phyloP scores from a whole-genome alignment of 1,284 basidiomycete species.

The Marasmius oreades region DNA sequence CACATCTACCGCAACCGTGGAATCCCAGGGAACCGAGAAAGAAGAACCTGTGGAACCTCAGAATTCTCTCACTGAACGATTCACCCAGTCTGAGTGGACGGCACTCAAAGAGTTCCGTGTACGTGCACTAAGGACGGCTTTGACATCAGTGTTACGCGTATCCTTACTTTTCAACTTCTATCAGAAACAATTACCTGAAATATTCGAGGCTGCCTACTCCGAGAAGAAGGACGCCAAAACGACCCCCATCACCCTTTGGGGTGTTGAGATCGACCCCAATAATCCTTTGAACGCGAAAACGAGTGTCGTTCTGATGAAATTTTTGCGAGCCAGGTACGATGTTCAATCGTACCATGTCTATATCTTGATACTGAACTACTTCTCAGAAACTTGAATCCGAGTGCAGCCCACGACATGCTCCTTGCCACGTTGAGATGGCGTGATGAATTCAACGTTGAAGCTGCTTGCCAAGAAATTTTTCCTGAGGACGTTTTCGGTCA shows the following conservation, averaged over 20 bases:
- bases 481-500: slow-evolving; percentile 62
- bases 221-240: slow-evolving; percentile 48
- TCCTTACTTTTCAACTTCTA: background rate
- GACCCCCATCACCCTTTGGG: slow-evolving; percentile 62
- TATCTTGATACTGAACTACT: background rate
- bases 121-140: slow-evolving; percentile 18
- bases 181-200: slow-evolving; percentile 52
- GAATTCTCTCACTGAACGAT: slow-evolving; percentile 62
- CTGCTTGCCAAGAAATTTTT: slow-evolving; percentile 57
- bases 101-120: slow-evolving; percentile 68
- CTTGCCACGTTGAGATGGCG: slow-evolving; percentile 70
- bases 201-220: slow-evolving; percentile 55
- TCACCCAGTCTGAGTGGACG: slow-evolving; percentile 65
- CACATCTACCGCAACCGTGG: background rate
- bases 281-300: slow-evolving; percentile 52
- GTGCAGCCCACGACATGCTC: slow-evolving; percentile 60
- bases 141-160: background rate
- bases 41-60: slow-evolving; percentile 57
- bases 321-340: slow-evolving; percentile 67
- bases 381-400: slow-evolving; percentile 45
- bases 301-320: slow-evolving; percentile 76
- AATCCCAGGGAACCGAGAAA: slow-evolving; percentile 14
- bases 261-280: slow-evolving; percentile 57
- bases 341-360: background rate
- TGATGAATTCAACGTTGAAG: slow-evolving; percentile 62